phyloP scores from a whole-genome alignment of 2,329 filamentous ascomycete species.

The Fonsecaea pugnacius region DNA sequence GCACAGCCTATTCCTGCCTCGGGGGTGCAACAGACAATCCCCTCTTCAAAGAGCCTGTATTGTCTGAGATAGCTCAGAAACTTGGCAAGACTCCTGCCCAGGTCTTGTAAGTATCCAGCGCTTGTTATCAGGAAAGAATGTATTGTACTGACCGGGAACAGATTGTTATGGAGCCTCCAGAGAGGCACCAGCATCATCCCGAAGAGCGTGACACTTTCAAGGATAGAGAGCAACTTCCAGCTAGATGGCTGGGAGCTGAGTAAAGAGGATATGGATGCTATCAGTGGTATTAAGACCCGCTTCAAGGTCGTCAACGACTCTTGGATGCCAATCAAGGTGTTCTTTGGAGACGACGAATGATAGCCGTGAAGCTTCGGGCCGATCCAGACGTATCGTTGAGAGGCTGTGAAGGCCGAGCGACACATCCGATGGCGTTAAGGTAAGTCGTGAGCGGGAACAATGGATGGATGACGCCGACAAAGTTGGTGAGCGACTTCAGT shows the following conservation, averaged over 20 bases:
- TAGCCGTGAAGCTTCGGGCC: background rate
- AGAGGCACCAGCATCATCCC: conserved; percentile 83
- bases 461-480: background rate
- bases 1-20: conserved; percentile 69
- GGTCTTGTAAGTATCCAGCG: conserved; percentile 24
- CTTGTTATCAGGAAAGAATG: conserved; percentile 67
- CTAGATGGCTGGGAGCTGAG: conserved; percentile 75
- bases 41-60: conserved; percentile 57
- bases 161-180: conserved; percentile 75
- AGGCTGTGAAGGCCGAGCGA: background rate
- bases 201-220: conserved; percentile 74
- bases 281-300: conserved; percentile 70
- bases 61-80: conserved; percentile 20
- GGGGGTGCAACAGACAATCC: conserved; percentile 69
- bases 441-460: background rate
- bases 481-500: background rate
- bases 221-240: conserved; percentile 77
- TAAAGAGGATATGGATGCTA: conserved; percentile 69
- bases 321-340: conserved; percentile 75
- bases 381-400: background rate
- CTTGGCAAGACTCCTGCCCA: conserved; percentile 24
- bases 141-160: conserved; percentile 12
- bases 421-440: background rate
- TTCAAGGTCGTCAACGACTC: conserved; percentile 78
- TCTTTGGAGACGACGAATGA: conserved; percentile 57